Conservation (phyloP, 805 yeast species). For the Sungouiella blattae region DNA sequence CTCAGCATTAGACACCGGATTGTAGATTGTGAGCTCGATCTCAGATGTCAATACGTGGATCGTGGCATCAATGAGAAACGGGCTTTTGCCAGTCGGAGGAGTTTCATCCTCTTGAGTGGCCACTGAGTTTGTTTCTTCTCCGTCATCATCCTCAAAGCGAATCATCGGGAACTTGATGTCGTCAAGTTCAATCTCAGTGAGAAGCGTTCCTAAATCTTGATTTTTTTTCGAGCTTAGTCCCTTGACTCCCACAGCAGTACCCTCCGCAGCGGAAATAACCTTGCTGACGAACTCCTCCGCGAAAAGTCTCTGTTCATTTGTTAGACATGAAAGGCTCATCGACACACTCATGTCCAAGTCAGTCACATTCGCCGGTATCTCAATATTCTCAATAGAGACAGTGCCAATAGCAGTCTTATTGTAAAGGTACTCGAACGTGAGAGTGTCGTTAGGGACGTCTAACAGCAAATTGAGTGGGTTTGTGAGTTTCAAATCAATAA, state of each 20-base stretch:
- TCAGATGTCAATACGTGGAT: slow-evolving; percentile 56
- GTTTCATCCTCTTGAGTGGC: neutral
- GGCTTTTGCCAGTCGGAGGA: slow-evolving; percentile 11
- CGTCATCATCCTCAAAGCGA: slow-evolving; percentile 4
- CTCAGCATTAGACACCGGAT: slow-evolving; percentile 50
- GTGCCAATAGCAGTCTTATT: slow-evolving; percentile 34
- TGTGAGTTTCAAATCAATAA: slow-evolving; percentile 25
- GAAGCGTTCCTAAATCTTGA: neutral
- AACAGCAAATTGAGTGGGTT: slow-evolving; percentile 31
- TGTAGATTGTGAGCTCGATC: slow-evolving; percentile 49
- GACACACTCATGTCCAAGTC: slow-evolving; percentile 17
- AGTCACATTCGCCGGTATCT: slow-evolving; percentile 12
- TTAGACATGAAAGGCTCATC: slow-evolving; percentile 13
- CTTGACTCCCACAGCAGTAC: neutral
- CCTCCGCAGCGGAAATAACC: slow-evolving; percentile 16
- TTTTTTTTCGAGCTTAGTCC: neutral
- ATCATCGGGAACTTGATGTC: slow-evolving; percentile 19
- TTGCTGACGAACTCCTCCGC: slow-evolving; percentile 19
- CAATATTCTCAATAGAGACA: slow-evolving; percentile 20
- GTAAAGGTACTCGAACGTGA: slow-evolving; percentile 24
- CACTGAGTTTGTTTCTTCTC: neutral
- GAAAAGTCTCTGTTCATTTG: slow-evolving; percentile 5
- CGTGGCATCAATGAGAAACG: slow-evolving; percentile 47
- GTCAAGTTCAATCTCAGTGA: slow-evolving; percentile 17
- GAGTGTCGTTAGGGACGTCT: slow-evolving; percentile 18